Percentiles rank a stretch among this genome's conserved stretches.
phyloP scores from a whole-genome alignment of 805 yeast species.

The Myxozyma vanderwaltii region DNA sequence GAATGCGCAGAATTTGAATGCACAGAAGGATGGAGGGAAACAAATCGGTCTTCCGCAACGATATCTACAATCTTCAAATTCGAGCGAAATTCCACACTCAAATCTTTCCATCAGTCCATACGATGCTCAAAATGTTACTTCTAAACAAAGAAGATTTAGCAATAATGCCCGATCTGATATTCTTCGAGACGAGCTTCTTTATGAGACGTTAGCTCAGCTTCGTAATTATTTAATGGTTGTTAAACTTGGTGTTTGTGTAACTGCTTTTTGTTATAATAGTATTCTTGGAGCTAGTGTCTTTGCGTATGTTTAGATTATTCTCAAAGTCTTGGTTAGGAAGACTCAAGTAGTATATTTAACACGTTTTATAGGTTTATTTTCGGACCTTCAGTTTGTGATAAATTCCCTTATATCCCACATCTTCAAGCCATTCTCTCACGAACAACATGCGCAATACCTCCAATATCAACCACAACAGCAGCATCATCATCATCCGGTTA shows the following conservation, averaged over 20 bases:
- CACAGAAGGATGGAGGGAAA: too few relatives aligned
- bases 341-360: background rate
- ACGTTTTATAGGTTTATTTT: background rate
- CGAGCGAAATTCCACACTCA: too few relatives aligned
- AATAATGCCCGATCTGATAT: background rate
- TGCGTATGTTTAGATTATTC: too few relatives aligned
- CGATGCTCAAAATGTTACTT: too few relatives aligned
- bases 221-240: slow-evolving; percentile 2
- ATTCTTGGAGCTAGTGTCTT: slow-evolving; percentile 9
- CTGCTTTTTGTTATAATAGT: slow-evolving; percentile 3
- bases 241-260: slow-evolving; percentile 10
- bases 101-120: too few relatives aligned
- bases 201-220: background rate
- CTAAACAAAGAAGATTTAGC: too few relatives aligned
- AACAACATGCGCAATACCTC: background rate
- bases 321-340: too few relatives aligned
- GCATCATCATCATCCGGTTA: background rate
- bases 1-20: too few relatives aligned
- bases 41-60: too few relatives aligned
- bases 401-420: background rate
- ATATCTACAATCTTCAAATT: too few relatives aligned
- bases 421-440: too few relatives aligned
- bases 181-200: background rate
- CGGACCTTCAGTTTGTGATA: background rate
- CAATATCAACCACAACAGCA: background rate